These are phyloP conservation scores for Erigeron philadelphicus DNA, from an alignment of 140 eudicot genomes.

Conservation along the genomic window DNA sequence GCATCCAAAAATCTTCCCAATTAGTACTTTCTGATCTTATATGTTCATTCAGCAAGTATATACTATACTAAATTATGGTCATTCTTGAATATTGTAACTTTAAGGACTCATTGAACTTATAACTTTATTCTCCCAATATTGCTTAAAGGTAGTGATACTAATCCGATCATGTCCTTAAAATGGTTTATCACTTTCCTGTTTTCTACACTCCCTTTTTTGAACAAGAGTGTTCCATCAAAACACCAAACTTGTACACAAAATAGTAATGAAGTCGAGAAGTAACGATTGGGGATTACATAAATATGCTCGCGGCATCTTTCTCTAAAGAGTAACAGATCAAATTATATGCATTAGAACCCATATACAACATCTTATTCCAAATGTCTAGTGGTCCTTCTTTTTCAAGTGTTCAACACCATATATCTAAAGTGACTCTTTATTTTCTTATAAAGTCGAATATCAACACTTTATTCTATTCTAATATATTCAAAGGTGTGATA, in stretches of 20 bases:
- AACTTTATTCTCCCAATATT: too few species aligned
- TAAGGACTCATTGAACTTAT: too few species aligned
- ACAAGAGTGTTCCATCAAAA: neutral
- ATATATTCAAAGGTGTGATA: neutral
- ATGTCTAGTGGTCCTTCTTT: too few species aligned
- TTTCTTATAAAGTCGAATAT: neutral
- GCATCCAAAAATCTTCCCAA: too few species aligned
- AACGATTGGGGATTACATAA: neutral
- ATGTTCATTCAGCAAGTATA: too few species aligned
- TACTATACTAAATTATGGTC: too few species aligned
- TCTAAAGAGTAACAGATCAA: neutral
- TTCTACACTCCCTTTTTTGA: too few species aligned
- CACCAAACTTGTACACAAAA: slow-evolving; percentile 7
- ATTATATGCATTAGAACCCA: neutral
- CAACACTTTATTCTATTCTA: neutral
- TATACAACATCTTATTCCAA: neutral
- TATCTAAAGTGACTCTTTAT: neutral
- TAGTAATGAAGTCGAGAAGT: neutral
- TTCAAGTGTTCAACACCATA: neutral
- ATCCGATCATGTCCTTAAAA: too few species aligned
- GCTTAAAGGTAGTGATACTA: too few species aligned
- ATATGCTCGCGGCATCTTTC: neutral
- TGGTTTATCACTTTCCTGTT: too few species aligned
- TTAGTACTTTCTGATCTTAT: too few species aligned
- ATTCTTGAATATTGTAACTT: too few species aligned